These are phyloP conservation scores for Naganishia liquefaciens DNA, from an alignment of 1,284 basidiomycete species.

Conservation along the genomic window DNA sequence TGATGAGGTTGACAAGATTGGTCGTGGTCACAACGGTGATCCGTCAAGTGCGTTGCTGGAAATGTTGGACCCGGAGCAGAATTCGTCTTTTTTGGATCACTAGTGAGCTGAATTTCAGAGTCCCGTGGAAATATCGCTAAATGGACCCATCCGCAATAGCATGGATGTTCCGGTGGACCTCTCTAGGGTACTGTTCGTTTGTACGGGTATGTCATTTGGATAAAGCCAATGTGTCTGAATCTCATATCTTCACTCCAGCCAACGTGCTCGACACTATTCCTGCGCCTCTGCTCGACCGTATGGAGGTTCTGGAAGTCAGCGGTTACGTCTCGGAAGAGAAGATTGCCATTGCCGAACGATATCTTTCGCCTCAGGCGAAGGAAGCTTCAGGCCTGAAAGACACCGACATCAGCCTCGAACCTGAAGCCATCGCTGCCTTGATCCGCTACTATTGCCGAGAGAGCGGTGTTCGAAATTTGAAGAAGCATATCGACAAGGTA, in stretches of 20 bases:
- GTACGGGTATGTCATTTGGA: slow-evolving; percentile 64
- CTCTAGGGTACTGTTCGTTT: slow-evolving; percentile 94
- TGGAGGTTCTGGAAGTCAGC: slow-evolving; percentile 96
- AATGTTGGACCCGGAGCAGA: slow-evolving; percentile 98
- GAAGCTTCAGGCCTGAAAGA: slow-evolving; percentile 82
- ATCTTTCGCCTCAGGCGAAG: slow-evolving; percentile 92
- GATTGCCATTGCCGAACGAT: slow-evolving; percentile 84
- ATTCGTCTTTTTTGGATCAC: slow-evolving; percentile 92
- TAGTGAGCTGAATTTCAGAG: slow-evolving; percentile 63
- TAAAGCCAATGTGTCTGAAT: slow-evolving; percentile 13
- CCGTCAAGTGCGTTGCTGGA: slow-evolving; percentile 91
- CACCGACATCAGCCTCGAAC: slow-evolving; percentile 75
- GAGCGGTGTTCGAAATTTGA: slow-evolving; percentile 89
- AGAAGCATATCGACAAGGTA: slow-evolving; percentile 97
- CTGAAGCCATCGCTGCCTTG: slow-evolving; percentile 79
- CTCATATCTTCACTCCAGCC: slow-evolving; percentile 55
- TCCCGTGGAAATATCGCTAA: background rate
- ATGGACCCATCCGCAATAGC: slow-evolving; percentile 53
- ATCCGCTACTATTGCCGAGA: slow-evolving; percentile 98
- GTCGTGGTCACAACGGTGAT: slow-evolving; percentile 86
- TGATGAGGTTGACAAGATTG: slow-evolving; percentile 99
- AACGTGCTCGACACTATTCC: slow-evolving; percentile 96
- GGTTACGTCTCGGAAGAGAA: slow-evolving; percentile 98
- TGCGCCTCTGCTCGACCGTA: slow-evolving; percentile 90
- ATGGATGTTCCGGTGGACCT: slow-evolving; percentile 98